phyloP scores from a whole-genome alignment of 129 eudicot species.

The Arctium lappa region DNA sequence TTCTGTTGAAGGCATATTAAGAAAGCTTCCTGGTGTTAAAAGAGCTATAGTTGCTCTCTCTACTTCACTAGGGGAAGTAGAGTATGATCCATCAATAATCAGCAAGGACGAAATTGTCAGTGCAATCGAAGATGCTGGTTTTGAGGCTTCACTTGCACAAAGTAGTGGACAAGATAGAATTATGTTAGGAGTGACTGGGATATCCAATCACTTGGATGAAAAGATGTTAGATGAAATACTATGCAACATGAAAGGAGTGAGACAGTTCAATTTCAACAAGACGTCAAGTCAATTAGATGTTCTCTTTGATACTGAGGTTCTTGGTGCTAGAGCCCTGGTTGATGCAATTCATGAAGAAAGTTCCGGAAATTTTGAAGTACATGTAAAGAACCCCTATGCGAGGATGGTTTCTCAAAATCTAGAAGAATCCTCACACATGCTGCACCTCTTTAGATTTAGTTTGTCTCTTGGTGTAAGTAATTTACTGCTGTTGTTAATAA shows the following conservation, averaged over 20 bases:
- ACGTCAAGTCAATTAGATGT: constrained; percentile 53
- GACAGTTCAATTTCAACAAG: constrained; percentile 47
- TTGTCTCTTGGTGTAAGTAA: constrained; percentile 71
- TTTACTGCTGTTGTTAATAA: not conserved
- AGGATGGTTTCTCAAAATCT: constrained; percentile 78
- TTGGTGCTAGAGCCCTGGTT: constrained; percentile 63
- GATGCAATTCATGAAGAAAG: constrained; percentile 68
- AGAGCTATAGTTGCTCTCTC: constrained; percentile 78
- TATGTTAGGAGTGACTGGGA: constrained; percentile 52
- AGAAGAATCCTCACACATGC: constrained; percentile 78
- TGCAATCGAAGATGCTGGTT: constrained; percentile 96
- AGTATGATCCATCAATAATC: constrained; percentile 65
- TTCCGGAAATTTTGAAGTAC: constrained; percentile 49
- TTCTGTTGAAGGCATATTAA: constrained; percentile 85
- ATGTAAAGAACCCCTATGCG: constrained; percentile 66
- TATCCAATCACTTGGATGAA: constrained; percentile 49
- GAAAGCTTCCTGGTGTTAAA: constrained; percentile 77
- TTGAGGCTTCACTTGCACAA: constrained; percentile 87
- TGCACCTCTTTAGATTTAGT: constrained; percentile 59
- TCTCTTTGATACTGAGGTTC: constrained; percentile 70
- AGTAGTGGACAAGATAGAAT: constrained; percentile 75
- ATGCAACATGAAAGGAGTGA: constrained; percentile 63
- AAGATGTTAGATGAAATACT: constrained; percentile 61
- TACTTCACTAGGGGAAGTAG: constrained; percentile 89
- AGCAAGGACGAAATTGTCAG: constrained; percentile 73